Conservation (phyloP, 129 eudicot genomes). For the Tagetes erecta region DNA sequence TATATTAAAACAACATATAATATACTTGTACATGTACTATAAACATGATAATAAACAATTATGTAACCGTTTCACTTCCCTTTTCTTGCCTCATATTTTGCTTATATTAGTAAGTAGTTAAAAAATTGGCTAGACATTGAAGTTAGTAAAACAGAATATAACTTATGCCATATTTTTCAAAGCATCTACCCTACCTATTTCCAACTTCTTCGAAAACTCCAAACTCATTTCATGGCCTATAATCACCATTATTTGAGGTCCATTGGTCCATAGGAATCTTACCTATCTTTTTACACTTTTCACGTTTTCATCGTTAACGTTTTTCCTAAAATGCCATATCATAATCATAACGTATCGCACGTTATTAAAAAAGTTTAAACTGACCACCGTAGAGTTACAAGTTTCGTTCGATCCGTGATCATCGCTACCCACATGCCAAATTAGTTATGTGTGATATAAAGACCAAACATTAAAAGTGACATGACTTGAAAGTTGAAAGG, state of each 20-base stretch:
- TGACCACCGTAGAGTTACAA: background rate
- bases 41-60: too few species aligned
- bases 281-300: constrained; percentile 5
- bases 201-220: constrained; percentile 35
- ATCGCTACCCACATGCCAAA: background rate
- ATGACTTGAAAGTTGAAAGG: background rate
- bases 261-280: constrained; percentile 36
- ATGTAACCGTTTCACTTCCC: too few species aligned
- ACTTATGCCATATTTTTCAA: constrained; percentile 10
- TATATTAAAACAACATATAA: too few species aligned
- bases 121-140: background rate
- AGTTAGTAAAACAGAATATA: constrained; percentile 18
- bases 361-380: background rate
- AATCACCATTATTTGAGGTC: constrained; percentile 9
- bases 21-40: too few species aligned
- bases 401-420: background rate
- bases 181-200: background rate
- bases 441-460: constrained; percentile 6
- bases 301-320: background rate
- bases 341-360: background rate
- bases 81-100: too few species aligned
- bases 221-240: constrained; percentile 30
- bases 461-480: constrained; percentile 17
- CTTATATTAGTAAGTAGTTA: too few species aligned
- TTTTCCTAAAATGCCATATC: background rate